Conservation (phyloP, 768 basidiomycete genomes). For the Macrolepiota dolichaula region DNA sequence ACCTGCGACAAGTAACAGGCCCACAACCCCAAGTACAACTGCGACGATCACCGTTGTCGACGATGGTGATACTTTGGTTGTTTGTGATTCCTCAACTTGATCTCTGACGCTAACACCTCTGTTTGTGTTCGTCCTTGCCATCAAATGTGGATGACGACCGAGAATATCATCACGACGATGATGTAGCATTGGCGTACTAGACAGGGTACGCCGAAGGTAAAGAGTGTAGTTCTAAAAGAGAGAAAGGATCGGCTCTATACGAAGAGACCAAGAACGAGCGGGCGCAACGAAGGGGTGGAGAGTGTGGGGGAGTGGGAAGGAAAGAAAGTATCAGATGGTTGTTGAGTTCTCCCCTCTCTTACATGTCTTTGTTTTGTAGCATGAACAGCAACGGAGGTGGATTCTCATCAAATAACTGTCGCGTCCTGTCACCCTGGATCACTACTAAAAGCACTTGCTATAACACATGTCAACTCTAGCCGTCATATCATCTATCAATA, state of each 20-base stretch:
- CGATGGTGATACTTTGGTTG: background rate
- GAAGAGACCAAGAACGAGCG: background rate
- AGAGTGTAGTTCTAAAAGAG: background rate
- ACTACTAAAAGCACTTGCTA: background rate
- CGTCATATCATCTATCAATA: background rate
- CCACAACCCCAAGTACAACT: slow-evolving; percentile 25
- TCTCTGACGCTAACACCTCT: background rate
- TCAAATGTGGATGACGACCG: background rate
- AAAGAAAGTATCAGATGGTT: background rate
- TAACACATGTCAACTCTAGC: background rate
- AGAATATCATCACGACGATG: background rate
- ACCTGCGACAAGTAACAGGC: slow-evolving; percentile 26
- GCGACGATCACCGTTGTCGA: slow-evolving; percentile 29
- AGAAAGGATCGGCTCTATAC: background rate
- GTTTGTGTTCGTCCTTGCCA: background rate
- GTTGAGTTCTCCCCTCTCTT: background rate
- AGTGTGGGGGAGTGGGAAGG: background rate
- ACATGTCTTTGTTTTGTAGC: background rate
- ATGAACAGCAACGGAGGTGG: slow-evolving; percentile 6
- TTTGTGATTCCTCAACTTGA: background rate
- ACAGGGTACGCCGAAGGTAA: background rate
- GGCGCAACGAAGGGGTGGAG: background rate
- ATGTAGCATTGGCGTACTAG: background rate
- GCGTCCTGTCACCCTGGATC: slow-evolving; percentile 4
- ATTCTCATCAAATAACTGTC: slow-evolving; percentile 9